Conservation (phyloP, 139 green algal species). For the Micractinium sp. region DNA sequence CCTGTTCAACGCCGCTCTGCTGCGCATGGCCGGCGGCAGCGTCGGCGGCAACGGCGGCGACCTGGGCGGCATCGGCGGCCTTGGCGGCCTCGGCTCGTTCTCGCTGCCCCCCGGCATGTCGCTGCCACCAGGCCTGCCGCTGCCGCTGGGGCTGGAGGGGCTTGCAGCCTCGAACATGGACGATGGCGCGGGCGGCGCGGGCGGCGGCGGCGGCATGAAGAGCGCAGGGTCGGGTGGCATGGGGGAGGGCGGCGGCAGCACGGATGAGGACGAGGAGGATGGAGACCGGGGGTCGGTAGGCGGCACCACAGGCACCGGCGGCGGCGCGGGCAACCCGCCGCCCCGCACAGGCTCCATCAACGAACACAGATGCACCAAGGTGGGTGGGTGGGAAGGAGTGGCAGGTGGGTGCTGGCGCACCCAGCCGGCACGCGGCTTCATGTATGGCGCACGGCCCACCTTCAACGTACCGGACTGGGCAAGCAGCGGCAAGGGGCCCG, state of each 20-base stretch:
- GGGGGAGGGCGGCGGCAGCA: background rate
- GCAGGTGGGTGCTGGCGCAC: background rate
- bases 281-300: background rate
- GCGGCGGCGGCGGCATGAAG: background rate
- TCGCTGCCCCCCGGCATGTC: background rate
- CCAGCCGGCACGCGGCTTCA: background rate
- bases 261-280: slow-evolving; percentile 10
- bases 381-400: background rate
- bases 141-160: slow-evolving; percentile 21
- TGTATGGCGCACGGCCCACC: background rate
- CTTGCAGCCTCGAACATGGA: background rate
- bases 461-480: background rate
- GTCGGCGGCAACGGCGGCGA: background rate
- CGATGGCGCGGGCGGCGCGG: background rate
- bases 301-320: background rate
- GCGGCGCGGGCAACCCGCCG: background rate
- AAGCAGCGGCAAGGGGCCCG: background rate
- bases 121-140: background rate
- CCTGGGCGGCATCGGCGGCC: slow-evolving; percentile 4
- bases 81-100: background rate
- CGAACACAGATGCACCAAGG: slow-evolving; percentile 34
- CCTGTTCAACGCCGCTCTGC: slow-evolving; percentile 19
- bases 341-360: slow-evolving; percentile 32
- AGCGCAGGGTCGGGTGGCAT: background rate
- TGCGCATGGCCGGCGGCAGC: slow-evolving; percentile 4